Evolutionary conservation across 495 filamentous ascomycete species (phyloP).

Genomic region (Penicillium atrosanguineum): DNA sequence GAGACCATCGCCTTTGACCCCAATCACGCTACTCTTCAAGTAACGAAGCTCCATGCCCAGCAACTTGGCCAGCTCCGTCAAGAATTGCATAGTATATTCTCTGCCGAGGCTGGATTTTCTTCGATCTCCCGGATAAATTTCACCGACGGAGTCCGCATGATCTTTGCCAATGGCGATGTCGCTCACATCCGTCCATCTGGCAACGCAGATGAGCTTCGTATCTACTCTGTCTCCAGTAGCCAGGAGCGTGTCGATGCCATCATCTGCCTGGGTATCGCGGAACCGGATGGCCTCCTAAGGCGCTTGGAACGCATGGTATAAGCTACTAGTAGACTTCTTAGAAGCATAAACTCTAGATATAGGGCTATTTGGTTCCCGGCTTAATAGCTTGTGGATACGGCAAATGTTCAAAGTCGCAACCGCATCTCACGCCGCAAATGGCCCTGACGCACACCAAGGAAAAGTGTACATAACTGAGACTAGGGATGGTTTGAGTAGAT

Average conservation of each 20-base stretch:
- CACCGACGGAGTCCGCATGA: constrained; percentile 25
- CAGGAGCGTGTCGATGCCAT: constrained; percentile 27
- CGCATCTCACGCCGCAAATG: too few relatives aligned
- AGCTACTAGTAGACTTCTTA: too few relatives aligned
- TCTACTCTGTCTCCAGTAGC: constrained; percentile 23
- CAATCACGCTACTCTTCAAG: too few relatives aligned
- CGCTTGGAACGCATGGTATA: constrained; percentile 16
- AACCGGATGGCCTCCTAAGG: constrained; percentile 22
- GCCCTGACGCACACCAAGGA: too few relatives aligned
- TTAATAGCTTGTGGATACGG: too few relatives aligned
- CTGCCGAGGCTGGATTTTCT: constrained; percentile 18
- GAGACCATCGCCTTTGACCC: too few relatives aligned
- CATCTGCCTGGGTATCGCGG: constrained; percentile 13
- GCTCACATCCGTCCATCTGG: constrained; percentile 30
- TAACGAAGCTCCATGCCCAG: background rate
- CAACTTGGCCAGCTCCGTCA: constrained; percentile 11
- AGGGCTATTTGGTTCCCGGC: too few relatives aligned
- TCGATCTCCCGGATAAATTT: constrained; percentile 20
- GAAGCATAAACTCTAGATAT: too few relatives aligned
- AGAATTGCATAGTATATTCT: constrained; percentile 21
- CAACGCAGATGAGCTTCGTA: constrained; percentile 30
- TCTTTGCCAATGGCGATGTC: constrained; percentile 25
- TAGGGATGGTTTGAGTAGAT: too few relatives aligned
- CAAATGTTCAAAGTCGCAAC: too few relatives aligned
- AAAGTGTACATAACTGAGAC: too few relatives aligned